Evolutionary conservation across 1,284 basidiomycete species (phyloP).

Genomic region (Sporisorium scitamineum): DNA sequence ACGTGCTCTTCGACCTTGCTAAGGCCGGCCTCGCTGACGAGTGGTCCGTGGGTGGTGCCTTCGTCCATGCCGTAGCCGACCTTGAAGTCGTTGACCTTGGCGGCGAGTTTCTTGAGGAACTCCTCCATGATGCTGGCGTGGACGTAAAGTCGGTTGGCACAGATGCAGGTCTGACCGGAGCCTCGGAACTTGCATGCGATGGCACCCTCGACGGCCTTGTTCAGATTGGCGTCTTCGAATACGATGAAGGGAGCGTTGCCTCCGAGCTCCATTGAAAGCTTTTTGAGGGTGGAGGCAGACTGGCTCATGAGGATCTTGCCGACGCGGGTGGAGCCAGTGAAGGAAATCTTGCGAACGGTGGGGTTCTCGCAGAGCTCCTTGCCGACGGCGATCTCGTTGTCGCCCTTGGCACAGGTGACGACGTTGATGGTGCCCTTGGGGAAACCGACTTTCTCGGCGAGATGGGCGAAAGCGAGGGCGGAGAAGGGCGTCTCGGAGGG

Average conservation of each 20-base stretch:
- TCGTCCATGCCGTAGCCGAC: conserved; percentile 88
- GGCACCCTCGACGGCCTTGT: conserved; percentile 89
- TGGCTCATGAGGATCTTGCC: conserved; percentile 89
- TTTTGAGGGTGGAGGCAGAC: conserved; percentile 88
- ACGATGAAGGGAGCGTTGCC: conserved; percentile 96
- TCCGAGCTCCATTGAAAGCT: conserved; percentile 74
- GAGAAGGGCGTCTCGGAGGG: conserved; percentile 96
- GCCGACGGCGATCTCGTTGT: conserved; percentile 82
- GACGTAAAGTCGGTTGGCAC: conserved; percentile 73
- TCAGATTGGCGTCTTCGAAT: conserved; percentile 94
- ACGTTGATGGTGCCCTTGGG: conserved; percentile 96
- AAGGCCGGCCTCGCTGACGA: conserved; percentile 87
- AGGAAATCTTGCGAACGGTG: conserved; percentile 86
- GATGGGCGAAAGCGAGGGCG: conserved; percentile 85
- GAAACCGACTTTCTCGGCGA: conserved; percentile 86
- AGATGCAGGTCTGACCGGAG: conserved; percentile 88
- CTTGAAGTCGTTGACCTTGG: conserved; percentile 88
- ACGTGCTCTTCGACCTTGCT: conserved; percentile 90
- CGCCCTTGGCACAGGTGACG: conserved; percentile 82
- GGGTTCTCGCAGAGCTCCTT: conserved; percentile 74
- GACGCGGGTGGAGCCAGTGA: conserved; percentile 90
- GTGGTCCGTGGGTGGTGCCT: conserved; percentile 84
- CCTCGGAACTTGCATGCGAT: conserved; percentile 90
- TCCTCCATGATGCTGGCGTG: conserved; percentile 80
- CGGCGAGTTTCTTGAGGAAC: conserved; percentile 83